Evolutionary conservation across 345 rosid genomes (phyloP).

Genomic region (Limnanthes douglasii): DNA sequence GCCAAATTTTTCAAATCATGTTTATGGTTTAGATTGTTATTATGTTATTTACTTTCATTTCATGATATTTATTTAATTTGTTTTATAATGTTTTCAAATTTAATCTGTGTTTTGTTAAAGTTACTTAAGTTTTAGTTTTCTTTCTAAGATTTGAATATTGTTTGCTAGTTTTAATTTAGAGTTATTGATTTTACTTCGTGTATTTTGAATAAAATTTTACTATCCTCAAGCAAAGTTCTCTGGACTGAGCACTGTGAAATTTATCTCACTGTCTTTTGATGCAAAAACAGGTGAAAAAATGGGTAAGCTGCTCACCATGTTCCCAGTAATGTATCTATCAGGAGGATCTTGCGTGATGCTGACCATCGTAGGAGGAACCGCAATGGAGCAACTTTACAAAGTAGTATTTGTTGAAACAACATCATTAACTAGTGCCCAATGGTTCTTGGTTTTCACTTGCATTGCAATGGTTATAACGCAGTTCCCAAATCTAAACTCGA

Average conservation of each 20-base stretch:
- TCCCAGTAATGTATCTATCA: slow-evolving; percentile 50
- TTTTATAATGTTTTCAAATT: no score
- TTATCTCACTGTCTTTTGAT: not conserved
- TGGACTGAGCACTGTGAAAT: not conserved
- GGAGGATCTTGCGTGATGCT: slow-evolving; percentile 48
- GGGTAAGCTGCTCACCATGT: slow-evolving; percentile 29
- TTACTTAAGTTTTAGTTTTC: no score
- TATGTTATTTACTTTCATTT: no score
- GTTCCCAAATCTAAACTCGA: slow-evolving; percentile 52
- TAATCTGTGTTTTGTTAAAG: no score
- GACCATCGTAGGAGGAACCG: slow-evolving; percentile 36
- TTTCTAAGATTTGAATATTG: no score
- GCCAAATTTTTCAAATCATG: no score
- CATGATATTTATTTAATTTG: no score
- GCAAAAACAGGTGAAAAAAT: slow-evolving; percentile 27
- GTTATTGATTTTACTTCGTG: no score
- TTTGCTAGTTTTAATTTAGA: no score
- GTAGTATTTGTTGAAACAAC: slow-evolving; percentile 9
- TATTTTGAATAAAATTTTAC: no score
- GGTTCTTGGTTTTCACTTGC: slow-evolving; percentile 36
- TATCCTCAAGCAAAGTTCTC: no score
- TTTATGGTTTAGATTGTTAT: no score
- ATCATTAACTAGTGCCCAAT: slow-evolving; percentile 32
- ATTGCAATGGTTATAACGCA: slow-evolving; percentile 35
- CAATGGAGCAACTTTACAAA: slow-evolving; percentile 12